Evolutionary conservation across 2,329 filamentous ascomycete genomes (phyloP).

Genomic region (Fusarium pseudocircinatum): DNA sequence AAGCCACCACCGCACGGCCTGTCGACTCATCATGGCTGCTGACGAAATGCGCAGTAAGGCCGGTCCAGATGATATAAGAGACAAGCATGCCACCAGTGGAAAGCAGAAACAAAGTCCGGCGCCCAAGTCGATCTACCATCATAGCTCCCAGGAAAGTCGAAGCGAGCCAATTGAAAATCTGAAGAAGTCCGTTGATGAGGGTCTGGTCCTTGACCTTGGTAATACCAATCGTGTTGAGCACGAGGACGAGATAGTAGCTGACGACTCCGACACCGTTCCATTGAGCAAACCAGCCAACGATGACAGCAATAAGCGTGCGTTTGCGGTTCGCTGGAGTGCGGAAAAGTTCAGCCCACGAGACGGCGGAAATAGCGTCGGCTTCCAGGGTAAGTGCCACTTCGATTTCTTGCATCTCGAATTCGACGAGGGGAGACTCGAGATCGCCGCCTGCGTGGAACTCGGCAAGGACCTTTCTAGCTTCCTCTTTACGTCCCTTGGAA

Average conservation of each 20-base stretch:
- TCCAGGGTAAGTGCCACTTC: slow-evolving; percentile 46
- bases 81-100: slow-evolving; percentile 50
- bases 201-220: slow-evolving; percentile 49
- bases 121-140: slow-evolving; percentile 52
- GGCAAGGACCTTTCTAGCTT: slow-evolving; percentile 50
- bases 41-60: slow-evolving; percentile 37
- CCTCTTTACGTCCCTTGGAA: slow-evolving; percentile 44
- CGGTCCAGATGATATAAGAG: slow-evolving; percentile 47
- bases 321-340: slow-evolving; percentile 48
- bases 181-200: slow-evolving; percentile 42
- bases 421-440: slow-evolving; percentile 50
- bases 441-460: slow-evolving; percentile 55
- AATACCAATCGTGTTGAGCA: slow-evolving; percentile 52
- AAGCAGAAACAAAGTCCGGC: slow-evolving; percentile 51
- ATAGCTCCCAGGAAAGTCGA: slow-evolving; percentile 50
- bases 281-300: slow-evolving; percentile 30
- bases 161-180: slow-evolving; percentile 51
- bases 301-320: slow-evolving; percentile 31
- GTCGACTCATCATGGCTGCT: slow-evolving; percentile 29
- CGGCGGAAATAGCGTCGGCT: slow-evolving; percentile 47
- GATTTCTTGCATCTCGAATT: slow-evolving; percentile 55
- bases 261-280: slow-evolving; percentile 29
- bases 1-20: slow-evolving; percentile 46
- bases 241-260: slow-evolving; percentile 50
- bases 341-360: slow-evolving; percentile 50